Percentiles rank a stretch among this genome's conserved stretches.
Conservation (phyloP, 768 basidiomycete genomes). For the Lactarius quietus region DNA sequence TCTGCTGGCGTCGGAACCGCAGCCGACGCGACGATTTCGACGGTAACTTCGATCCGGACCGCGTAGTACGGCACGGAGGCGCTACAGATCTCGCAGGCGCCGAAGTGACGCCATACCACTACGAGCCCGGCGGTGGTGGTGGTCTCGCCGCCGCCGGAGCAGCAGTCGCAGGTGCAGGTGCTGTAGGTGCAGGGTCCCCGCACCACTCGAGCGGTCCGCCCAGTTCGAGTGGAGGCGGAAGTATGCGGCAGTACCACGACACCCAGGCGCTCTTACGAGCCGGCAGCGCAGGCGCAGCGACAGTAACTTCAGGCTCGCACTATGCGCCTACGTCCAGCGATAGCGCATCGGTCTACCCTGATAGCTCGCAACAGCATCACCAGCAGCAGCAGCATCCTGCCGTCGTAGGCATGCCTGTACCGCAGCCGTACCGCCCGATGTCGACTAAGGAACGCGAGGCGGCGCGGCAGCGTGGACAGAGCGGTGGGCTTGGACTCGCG, state of each 20-base stretch:
- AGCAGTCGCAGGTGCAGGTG: slow-evolving; percentile 24
- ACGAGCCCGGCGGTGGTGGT: slow-evolving; percentile 21
- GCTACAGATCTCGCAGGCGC: slow-evolving; percentile 24
- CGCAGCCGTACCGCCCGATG: slow-evolving; percentile 22
- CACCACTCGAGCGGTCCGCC: slow-evolving; percentile 12
- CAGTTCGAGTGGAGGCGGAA: slow-evolving; percentile 6
- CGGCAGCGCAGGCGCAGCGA: slow-evolving; percentile 23
- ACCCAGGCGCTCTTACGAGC: slow-evolving; percentile 28
- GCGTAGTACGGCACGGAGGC: slow-evolving; percentile 33
- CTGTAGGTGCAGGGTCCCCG: no score
- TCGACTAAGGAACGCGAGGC: slow-evolving; percentile 34
- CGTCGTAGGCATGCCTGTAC: not conserved
- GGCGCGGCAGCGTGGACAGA: slow-evolving; percentile 20
- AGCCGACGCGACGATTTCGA: slow-evolving; percentile 43
- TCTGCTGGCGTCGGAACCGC: slow-evolving; percentile 33
- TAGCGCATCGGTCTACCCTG: not conserved
- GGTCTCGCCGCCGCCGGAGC: slow-evolving; percentile 27
- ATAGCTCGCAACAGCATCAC: not conserved
- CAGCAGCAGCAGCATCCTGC: no score
- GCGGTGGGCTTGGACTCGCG: slow-evolving; percentile 28
- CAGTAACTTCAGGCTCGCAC: slow-evolving; percentile 26
- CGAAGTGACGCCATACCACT: slow-evolving; percentile 25
- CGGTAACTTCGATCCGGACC: slow-evolving; percentile 49
- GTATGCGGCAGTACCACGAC: slow-evolving; percentile 32
- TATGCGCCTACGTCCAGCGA: slow-evolving; percentile 23